Evolutionary conservation across 2,329 filamentous ascomycete genomes (phyloP).

Genomic region (Fusarium sublunatum): DNA sequence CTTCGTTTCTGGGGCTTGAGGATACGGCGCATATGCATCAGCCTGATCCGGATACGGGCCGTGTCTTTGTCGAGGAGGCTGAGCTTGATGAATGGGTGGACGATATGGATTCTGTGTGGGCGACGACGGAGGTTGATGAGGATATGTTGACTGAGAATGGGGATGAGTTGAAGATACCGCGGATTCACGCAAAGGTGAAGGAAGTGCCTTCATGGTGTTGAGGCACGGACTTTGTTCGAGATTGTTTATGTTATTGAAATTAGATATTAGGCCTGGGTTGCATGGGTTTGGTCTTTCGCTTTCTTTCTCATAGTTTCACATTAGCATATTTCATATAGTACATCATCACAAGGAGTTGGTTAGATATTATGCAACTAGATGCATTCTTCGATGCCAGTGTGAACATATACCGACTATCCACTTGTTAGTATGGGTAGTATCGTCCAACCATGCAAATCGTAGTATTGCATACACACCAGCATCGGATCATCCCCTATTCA

Average conservation of each 20-base stretch:
- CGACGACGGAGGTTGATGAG: conserved; percentile 12
- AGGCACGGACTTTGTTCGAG: neutral
- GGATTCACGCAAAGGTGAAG: conserved; percentile 13
- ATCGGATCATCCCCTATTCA: conserved; percentile 25
- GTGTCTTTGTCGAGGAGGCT: conserved; percentile 3
- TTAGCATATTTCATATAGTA: neutral
- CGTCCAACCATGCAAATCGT: neutral
- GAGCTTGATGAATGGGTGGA: conserved; percentile 21
- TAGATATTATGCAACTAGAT: neutral
- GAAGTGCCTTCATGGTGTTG: conserved; percentile 3
- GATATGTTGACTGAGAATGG: conserved; percentile 14
- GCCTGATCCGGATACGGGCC: conserved; percentile 2
- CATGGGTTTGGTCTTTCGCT: no score
- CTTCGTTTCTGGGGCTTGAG: neutral
- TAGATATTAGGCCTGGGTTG: neutral
- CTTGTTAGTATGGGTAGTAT: neutral
- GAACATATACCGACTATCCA: neutral
- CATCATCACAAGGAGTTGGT: neutral
- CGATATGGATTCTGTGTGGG: conserved; percentile 31
- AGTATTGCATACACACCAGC: conserved; percentile 11
- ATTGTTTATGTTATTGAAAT: neutral
- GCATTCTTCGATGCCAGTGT: no score
- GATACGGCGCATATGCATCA: conserved; percentile 19
- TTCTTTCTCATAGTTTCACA: neutral
- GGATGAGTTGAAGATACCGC: conserved; percentile 4